Base-by-base conservation (phyloP, 192 early-diverging fungal species). In the Piromyces sp. region DNA sequence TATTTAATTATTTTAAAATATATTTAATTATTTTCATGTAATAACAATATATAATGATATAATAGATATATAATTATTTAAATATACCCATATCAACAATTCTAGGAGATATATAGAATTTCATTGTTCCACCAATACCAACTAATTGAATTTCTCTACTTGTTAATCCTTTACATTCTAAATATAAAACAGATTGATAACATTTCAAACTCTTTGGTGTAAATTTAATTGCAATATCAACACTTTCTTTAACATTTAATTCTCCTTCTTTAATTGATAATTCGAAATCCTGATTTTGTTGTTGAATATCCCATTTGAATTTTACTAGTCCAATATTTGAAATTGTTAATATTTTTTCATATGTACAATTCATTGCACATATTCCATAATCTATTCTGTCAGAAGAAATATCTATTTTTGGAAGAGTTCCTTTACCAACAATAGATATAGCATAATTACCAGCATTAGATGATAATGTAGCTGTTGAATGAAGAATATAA, bases 131-230 rank as follows among this genome's bases (percentile, higher is more conserved):
- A n/a, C 91, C 91, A 36, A 92, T 84, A 26, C 91, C 91, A 13
- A 90, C 84, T 22, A 92, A 83, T 16, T 87, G 87, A 22, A 92
- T 84, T 82, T 92, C 91, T 82, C 91, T 92, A 85, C 90, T 90
- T 58, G 89, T 90, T 17, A 92, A 87, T 0, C 91, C 91, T 81
- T 89, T 90, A 82, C 90, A 92, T 79, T 92, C 91, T 19, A 92
- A 68, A 82, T 33, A 90, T 83, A 51, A 92, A 87, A 31, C 85
- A 88, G 83, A 84, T 85, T 9, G 87, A 84, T 80, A 88, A 86
- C 31, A 86, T 85, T 17, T 88, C 87, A 68, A 88, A 29, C 30
- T 38, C 36, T 19, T 84, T 17, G 91, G 91, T 36, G 83, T 87
- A 84, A 92, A 92, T 22, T 84, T 81, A 19, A 91, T 85, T 30